Evolutionary conservation across 1,284 basidiomycete genomes (phyloP).

Genomic region (Ceratobasidium sp.): DNA sequence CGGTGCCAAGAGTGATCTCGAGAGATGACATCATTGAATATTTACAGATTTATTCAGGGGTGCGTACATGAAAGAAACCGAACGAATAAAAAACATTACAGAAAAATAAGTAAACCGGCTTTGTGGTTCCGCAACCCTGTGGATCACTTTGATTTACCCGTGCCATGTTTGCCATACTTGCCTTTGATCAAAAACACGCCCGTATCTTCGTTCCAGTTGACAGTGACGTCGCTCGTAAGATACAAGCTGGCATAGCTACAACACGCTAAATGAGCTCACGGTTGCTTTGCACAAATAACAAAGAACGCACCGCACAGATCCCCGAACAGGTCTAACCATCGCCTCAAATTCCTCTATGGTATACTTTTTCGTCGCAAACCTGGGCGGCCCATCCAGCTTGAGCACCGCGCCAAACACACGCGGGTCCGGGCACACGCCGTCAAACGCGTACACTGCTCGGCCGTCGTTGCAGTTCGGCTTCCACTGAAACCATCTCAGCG

Average conservation of each 20-base stretch:
- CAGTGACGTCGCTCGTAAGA: slow-evolving; percentile 36
- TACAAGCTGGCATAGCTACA: slow-evolving; percentile 27
- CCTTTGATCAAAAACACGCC: slow-evolving; percentile 41
- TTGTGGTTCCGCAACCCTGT: neutral
- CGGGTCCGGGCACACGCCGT: slow-evolving; percentile 21
- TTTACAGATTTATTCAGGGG: too few species aligned
- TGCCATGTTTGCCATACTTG: slow-evolving; percentile 3
- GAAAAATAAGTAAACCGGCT: neutral
- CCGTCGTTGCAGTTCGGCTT: slow-evolving; percentile 10
- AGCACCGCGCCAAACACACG: slow-evolving; percentile 18
- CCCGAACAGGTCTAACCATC: neutral
- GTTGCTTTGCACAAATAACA: neutral
- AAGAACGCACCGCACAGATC: neutral
- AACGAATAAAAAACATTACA: neutral
- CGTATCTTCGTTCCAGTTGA: slow-evolving; percentile 33
- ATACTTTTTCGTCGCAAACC: neutral
- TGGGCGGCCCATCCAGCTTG: neutral
- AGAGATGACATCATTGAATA: neutral
- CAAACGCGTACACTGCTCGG: neutral
- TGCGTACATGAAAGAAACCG: too few species aligned
- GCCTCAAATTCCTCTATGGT: slow-evolving; percentile 26
- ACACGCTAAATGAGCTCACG: neutral
- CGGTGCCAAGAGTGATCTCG: neutral
- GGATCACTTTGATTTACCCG: neutral
- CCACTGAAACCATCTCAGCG: slow-evolving; percentile 19